Evolutionary conservation across 257 asterid genomes (phyloP), one percentile per base, ranked within the genome.

Genomic region (Leptodermis oblonga): DNA sequence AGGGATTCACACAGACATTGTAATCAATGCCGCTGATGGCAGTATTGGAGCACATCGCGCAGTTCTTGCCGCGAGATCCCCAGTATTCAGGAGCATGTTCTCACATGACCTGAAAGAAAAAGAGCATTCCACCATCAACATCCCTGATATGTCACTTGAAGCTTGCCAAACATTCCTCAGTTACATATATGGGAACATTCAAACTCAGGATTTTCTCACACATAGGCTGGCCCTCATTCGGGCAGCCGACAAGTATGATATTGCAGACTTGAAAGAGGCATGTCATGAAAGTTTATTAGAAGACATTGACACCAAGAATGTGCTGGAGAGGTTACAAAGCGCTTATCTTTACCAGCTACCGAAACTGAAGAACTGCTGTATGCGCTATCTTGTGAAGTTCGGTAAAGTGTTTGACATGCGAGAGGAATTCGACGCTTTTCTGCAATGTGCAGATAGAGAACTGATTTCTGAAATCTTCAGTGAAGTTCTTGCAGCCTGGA

Each of bases 71-170:
- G 82, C 97, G 7, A 74, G 96, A 46, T 92, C 98, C 3, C 95
- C 92, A 4, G 98, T 93, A 34, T 93, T 93, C 81, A 81, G 85
- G 58, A 90, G 96, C 83, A 92, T 92, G 98, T 92, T 92, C 85
- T 84, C 89, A 1, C 98, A 93, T 39, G 87, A 93, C 52, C 96
- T 93, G 58, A 84, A 79, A 82, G 96, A 93, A 80, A 93, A 87
- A 72, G 95, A 90, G 46, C 30, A 86, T 67, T 88, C 96, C 0
- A 82, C 83, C 55, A 73, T 93, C 20, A 39, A 88, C 87, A 87
- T 93, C 73, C 52, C 91, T 0, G 97, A 93, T 78, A 93, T 93
- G 99, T 88, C 99, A 15, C 76, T 83, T 18, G 95, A 90, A 67
- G 77, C 94, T 42, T 88, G 95, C 80, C 86, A 79, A 67, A 91